Base-by-base conservation (phyloP, 1,284 basidiomycete species). In the Austroboletus niveus region DNA sequence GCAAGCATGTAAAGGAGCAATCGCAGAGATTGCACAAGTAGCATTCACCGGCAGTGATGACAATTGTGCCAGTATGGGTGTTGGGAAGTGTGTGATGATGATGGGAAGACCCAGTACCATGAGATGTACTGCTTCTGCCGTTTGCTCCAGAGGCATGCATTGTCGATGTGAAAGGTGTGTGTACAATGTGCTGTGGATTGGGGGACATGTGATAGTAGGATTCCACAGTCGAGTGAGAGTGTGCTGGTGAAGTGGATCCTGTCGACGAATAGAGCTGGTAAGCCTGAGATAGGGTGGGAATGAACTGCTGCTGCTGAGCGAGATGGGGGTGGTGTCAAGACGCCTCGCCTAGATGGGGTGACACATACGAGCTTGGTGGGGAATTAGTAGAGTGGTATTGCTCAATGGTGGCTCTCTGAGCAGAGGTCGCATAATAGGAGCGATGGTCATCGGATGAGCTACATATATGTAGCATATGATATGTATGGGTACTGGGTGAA, bases 1-100 rank as follows among this genome's bases (percentile, higher is more conserved):
- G 86, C 52, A 84, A 78, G 52, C 88, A 80, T 36, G 84, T 86
- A 68, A 90, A 90, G 17, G 85, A 84, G 68, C 85, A 84, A 53
- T 81, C 80, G 66, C 88, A 90, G 57, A 78, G 75, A 49, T 84
- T 79, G 69, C 87, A 90, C 49, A 75, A 74, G 70, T 77, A 86
- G 35, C 85, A 77, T 63, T 87, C 82, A 35, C 74, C 75, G 22
- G 72, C 61, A 20, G 72, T 61, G 34, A 52, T 56, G 9, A 45
- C 41, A 52, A 60, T 51, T 41, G 57, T 58, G 27, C 60, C 24
- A 5, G 53, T 52, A 24, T 62, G 62, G 1, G 54, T 52, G 29
- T 5, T 40, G 29, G 32, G 6, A 35, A 56, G 59, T 31, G 47
- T 1, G 6, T 56, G 56, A 47, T 63, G 57, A 17, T 56, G 42